Evolutionary conservation across 768 basidiomycete genomes (phyloP).

Genomic region (Naganishia friedmannii): DNA sequence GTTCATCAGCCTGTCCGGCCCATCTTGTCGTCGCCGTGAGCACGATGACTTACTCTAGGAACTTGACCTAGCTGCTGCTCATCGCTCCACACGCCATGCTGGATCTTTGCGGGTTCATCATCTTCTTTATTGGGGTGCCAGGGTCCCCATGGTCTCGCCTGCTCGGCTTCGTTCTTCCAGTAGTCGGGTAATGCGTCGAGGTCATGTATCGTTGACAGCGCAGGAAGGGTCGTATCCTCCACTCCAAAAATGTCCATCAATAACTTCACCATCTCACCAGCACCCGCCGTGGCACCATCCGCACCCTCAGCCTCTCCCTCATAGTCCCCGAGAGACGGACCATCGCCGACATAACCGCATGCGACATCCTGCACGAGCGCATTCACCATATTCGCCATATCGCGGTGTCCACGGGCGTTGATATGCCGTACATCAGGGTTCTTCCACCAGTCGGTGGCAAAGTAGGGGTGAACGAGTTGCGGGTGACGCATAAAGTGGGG

Average conservation of each 20-base stretch:
- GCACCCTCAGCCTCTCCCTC: background rate
- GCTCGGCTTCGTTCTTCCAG: slow-evolving; percentile 24
- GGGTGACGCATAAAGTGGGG: slow-evolving; percentile 47
- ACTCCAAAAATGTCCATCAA: slow-evolving; percentile 1
- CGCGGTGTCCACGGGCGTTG: slow-evolving; percentile 46
- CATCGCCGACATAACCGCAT: slow-evolving; percentile 36
- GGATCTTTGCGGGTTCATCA: background rate
- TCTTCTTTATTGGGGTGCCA: slow-evolving; percentile 27
- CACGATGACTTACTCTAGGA: slow-evolving; percentile 27
- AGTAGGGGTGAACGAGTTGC: slow-evolving; percentile 47
- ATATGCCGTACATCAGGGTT: slow-evolving; percentile 49
- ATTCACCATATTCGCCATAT: slow-evolving; percentile 45
- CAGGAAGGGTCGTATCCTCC: background rate
- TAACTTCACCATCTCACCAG: slow-evolving; percentile 1
- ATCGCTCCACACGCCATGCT: slow-evolving; percentile 26
- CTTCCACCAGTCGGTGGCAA: slow-evolving; percentile 48
- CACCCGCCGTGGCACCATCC: background rate
- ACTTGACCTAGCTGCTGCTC: slow-evolving; percentile 22
- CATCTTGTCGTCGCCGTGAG: background rate
- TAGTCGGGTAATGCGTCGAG: background rate
- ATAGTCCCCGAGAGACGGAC: background rate
- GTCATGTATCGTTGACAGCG: background rate
- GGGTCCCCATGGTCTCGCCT: slow-evolving; percentile 30
- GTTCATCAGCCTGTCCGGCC: background rate
- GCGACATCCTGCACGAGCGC: slow-evolving; percentile 43